phyloP scores from a whole-genome alignment of 176 grass and related monocot species.

The Aegilops umbellulata region DNA sequence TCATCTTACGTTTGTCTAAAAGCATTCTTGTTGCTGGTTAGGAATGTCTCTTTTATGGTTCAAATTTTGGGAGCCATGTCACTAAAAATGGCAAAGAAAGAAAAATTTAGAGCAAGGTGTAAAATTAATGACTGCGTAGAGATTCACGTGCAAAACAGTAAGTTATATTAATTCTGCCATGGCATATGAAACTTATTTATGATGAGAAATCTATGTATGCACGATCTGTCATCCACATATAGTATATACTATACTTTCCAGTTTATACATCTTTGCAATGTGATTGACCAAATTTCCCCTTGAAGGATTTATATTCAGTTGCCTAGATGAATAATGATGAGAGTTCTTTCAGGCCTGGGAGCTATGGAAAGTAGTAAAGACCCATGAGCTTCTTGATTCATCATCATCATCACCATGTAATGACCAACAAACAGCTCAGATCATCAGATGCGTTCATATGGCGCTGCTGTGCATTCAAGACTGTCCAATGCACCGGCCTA shows the following conservation, averaged over 20 bases:
- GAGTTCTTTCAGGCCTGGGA: conserved; percentile 11
- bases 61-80: not conserved
- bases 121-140: not conserved
- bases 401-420: not conserved
- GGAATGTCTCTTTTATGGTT: not conserved
- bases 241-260: no score
- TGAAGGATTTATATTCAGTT: no score
- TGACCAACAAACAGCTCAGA: not conserved
- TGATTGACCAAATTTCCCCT: no score
- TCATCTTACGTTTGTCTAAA: not conserved
- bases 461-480: conserved; percentile 20
- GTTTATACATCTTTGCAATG: no score
- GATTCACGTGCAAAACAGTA: no score
- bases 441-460: conserved; percentile 12
- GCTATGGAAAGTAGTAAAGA: conserved; percentile 3
- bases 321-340: not conserved
- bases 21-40: not conserved
- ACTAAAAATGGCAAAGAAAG: not conserved
- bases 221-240: not conserved
- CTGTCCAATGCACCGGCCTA: not conserved
- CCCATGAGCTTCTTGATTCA: not conserved
- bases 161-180: not conserved
- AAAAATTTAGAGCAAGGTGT: not conserved
- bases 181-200: not conserved
- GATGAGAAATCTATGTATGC: not conserved